Percentiles rank a stretch among this genome's conserved stretches.
These are phyloP conservation scores for Sporothrix phasma DNA, from an alignment of 2,329 filamentous ascomycete species.

Conservation along the genomic window DNA sequence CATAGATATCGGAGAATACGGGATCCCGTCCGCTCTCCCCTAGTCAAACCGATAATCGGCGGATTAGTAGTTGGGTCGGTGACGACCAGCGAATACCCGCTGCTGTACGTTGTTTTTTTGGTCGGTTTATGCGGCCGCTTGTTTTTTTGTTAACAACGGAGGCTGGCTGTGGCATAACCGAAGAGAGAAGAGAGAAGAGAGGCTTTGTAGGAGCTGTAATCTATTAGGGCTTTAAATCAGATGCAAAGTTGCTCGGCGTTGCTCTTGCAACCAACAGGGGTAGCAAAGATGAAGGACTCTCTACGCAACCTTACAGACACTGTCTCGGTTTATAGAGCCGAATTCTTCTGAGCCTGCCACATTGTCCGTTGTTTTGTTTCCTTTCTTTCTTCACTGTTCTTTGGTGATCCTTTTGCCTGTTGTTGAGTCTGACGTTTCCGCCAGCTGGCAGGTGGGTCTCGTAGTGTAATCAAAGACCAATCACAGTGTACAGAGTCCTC, in stretches of 20 bases:
- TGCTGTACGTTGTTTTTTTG: not conserved
- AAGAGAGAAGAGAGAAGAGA: too few relatives aligned
- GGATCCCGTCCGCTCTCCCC: not conserved
- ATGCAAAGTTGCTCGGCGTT: too few relatives aligned
- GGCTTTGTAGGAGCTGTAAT: too few relatives aligned
- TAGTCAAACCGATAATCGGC: not conserved
- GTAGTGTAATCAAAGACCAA: not conserved
- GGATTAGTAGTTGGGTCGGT: not conserved
- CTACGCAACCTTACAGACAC: too few relatives aligned
- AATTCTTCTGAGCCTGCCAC: too few relatives aligned
- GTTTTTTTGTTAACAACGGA: not conserved
- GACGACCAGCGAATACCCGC: not conserved
- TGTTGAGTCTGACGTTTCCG: not conserved
- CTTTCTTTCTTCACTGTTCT: not conserved
- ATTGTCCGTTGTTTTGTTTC: too few relatives aligned
- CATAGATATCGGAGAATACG: not conserved
- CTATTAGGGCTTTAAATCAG: too few relatives aligned
- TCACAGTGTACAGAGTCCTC: not conserved
- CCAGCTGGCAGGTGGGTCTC: constrained; percentile 3
- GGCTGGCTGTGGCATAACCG: too few relatives aligned
- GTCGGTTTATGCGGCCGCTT: not conserved
- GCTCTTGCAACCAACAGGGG: too few relatives aligned
- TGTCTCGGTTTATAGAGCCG: too few relatives aligned
- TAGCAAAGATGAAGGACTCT: too few relatives aligned
- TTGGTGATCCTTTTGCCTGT: not conserved